Percentiles rank a stretch among this genome's conserved stretches.
These are phyloP conservation scores for Suillus occidentalis DNA, from an alignment of 768 basidiomycete species.

Conservation along the genomic window DNA sequence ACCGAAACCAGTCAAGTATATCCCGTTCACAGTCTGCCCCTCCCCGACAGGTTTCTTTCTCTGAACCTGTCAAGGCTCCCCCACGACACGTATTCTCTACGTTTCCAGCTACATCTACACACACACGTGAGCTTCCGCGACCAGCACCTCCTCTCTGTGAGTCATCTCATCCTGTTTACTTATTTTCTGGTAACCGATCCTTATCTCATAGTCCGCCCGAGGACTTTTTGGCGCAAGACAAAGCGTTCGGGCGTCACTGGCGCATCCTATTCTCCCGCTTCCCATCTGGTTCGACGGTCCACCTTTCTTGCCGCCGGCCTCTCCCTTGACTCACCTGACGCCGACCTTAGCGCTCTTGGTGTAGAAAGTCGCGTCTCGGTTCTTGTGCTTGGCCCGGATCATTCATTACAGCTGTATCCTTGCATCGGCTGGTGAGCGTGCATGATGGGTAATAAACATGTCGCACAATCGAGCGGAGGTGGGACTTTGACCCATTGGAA, in stretches of 20 bases:
- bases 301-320: conserved; percentile 82
- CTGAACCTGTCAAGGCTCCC: conserved; percentile 7
- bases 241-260: conserved; percentile 68
- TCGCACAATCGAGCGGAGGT: conserved; percentile 6
- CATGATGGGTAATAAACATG: conserved; percentile 16
- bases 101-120: conserved; percentile 6
- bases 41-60: conserved; percentile 4
- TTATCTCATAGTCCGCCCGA: conserved; percentile 62
- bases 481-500: conserved; percentile 12
- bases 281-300: conserved; percentile 71
- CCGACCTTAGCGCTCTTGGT: conserved; percentile 60
- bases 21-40: conserved; percentile 27
- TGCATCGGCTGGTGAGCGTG: conserved; percentile 11
- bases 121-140: conserved; percentile 45
- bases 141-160: conserved; percentile 68
- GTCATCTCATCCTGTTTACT: conserved; percentile 25
- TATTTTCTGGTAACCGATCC: not conserved
- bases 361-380: conserved; percentile 57
- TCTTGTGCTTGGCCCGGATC: conserved; percentile 40
- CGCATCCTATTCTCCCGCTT: conserved; percentile 71
- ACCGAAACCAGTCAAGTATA: conserved; percentile 10
- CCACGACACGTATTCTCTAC: conserved; percentile 18
- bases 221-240: conserved; percentile 79
- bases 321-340: conserved; percentile 56
- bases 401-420: conserved; percentile 12